Evolutionary conservation across 139 green algal species (phyloP).

Genomic region (Nannochloris sp.): DNA sequence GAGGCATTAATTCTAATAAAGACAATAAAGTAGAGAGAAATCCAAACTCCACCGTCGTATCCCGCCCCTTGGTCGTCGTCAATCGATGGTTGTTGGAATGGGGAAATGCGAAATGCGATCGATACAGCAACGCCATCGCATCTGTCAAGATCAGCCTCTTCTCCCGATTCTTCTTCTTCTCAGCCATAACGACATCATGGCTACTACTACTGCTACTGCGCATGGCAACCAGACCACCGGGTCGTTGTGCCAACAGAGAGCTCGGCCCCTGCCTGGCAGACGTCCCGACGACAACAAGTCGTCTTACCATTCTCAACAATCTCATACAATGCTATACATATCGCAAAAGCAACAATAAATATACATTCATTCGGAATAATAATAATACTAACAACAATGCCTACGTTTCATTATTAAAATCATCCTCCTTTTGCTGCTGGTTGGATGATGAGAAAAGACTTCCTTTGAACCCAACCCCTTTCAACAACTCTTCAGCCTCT

Average conservation of each 20-base stretch:
- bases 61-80: slow-evolving; percentile 16
- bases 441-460: slow-evolving; percentile 10
- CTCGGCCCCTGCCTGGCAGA: too few relatives aligned
- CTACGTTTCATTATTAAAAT: too few relatives aligned
- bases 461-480: slow-evolving; percentile 23
- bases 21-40: slow-evolving; percentile 39
- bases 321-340: not conserved
- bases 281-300: too few relatives aligned
- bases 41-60: slow-evolving; percentile 41
- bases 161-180: not conserved
- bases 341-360: too few relatives aligned
- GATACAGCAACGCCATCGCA: slow-evolving; percentile 42
- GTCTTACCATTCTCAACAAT: too few relatives aligned
- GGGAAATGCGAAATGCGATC: slow-evolving; percentile 38
- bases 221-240: not conserved
- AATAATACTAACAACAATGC: too few relatives aligned
- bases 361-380: too few relatives aligned
- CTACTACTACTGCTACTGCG: not conserved
- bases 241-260: too few relatives aligned
- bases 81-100: slow-evolving; percentile 14
- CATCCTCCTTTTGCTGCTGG: not conserved
- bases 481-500: slow-evolving; percentile 25
- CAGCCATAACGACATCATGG: not conserved
- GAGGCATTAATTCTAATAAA: slow-evolving; percentile 31
- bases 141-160: slow-evolving; percentile 41